Conservation (phyloP, 1,284 basidiomycete species). For the Tylopilus sp. region DNA sequence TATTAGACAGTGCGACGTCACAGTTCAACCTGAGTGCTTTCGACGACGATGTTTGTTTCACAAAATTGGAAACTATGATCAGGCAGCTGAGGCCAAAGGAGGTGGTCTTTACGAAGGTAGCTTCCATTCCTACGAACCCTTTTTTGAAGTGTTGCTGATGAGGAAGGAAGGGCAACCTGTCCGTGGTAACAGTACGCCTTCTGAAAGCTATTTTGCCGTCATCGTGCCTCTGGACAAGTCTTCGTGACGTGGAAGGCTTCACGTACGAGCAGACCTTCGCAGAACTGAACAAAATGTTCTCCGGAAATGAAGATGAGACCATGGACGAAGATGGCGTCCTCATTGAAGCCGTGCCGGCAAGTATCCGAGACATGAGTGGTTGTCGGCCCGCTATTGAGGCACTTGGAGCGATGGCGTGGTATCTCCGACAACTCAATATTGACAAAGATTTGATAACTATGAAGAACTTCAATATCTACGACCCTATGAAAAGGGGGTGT, state of each 20-base stretch:
- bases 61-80: slow-evolving; percentile 91
- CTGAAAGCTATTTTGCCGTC: slow-evolving; percentile 77
- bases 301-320: slow-evolving; percentile 41
- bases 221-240: slow-evolving; percentile 82
- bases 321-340: slow-evolving; percentile 45
- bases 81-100: slow-evolving; percentile 93
- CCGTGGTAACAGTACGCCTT: slow-evolving; percentile 75
- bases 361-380: slow-evolving; percentile 69
- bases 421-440: slow-evolving; percentile 87
- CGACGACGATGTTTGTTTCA: slow-evolving; percentile 89
- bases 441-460: slow-evolving; percentile 90
- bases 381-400: slow-evolving; percentile 74
- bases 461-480: slow-evolving; percentile 95
- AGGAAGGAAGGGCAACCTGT: slow-evolving; percentile 67
- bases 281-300: slow-evolving; percentile 71
- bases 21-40: slow-evolving; percentile 92
- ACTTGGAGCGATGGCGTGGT: slow-evolving; percentile 89
- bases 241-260: slow-evolving; percentile 81
- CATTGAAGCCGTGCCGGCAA: slow-evolving; percentile 59
- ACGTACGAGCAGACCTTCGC: slow-evolving; percentile 67
- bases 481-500: slow-evolving; percentile 85
- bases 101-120: slow-evolving; percentile 86
- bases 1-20: slow-evolving; percentile 95
- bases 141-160: slow-evolving; percentile 1
- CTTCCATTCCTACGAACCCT: neutral